Conservation (phyloP, 1,139 yeast species). For the Eremothecium gossypii region DNA sequence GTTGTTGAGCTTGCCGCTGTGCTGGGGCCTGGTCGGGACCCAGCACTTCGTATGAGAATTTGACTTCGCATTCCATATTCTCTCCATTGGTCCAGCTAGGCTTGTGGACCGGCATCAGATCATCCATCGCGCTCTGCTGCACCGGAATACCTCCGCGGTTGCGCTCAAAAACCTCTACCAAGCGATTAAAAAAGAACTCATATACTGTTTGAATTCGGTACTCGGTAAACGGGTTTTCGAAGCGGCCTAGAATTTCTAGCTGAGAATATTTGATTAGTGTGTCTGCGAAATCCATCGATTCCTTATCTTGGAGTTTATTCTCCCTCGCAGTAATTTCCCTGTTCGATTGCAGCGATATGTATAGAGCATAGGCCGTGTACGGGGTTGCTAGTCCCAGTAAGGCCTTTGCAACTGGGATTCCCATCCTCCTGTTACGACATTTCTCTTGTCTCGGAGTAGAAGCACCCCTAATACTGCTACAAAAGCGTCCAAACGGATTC, state of each 20-base stretch:
- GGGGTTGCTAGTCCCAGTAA: constrained; percentile 37
- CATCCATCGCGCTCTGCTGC: constrained; percentile 39
- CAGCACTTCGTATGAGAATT: background rate
- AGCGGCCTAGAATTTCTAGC: constrained; percentile 63
- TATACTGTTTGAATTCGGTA: constrained; percentile 83
- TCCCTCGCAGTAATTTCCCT: constrained; percentile 47
- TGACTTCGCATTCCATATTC: constrained; percentile 28
- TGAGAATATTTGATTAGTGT: constrained; percentile 33
- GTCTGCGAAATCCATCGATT: constrained; percentile 22
- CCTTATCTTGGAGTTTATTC: constrained; percentile 22
- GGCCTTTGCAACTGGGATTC: constrained; percentile 5
- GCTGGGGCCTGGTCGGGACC: background rate
- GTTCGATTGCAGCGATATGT: constrained; percentile 48
- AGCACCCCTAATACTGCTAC: too few species aligned
- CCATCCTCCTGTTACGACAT: too few species aligned
- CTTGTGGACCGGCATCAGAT: constrained; percentile 44
- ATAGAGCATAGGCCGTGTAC: constrained; percentile 61
- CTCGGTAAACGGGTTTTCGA: constrained; percentile 86
- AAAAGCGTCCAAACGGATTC: too few species aligned
- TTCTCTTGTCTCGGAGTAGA: too few species aligned
- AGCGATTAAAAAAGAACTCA: constrained; percentile 67
- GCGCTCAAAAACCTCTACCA: constrained; percentile 60
- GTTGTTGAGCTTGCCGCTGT: background rate
- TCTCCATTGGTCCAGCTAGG: constrained; percentile 35
- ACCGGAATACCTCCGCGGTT: constrained; percentile 63